Percentiles rank a stretch among this genome's conserved stretches.
phyloP scores from a whole-genome alignment of 1,139 yeast species.

The Kluyveromyces marxianus region DNA sequence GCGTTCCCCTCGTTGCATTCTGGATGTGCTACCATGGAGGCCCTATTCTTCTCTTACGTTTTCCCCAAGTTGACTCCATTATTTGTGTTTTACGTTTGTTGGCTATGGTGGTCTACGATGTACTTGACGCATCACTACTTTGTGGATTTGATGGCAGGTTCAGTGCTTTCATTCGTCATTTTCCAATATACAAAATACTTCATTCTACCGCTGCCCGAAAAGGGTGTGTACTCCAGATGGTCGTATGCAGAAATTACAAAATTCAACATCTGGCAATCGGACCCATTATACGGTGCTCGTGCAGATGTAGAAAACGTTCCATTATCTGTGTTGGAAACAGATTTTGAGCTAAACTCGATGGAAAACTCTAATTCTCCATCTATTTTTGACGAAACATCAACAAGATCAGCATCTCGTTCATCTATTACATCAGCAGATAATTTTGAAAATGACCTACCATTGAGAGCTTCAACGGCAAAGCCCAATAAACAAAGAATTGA shows the following conservation, averaged over 20 bases:
- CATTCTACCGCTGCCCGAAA: conserved; percentile 62
- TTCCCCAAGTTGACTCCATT: conserved; percentile 62
- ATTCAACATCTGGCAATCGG: conserved; percentile 28
- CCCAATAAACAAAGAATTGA: conserved; percentile 20
- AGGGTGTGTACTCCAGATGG: conserved; percentile 73
- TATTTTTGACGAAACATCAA: conserved; percentile 20
- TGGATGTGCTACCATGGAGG: conserved; percentile 91
- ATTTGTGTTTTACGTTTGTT: conserved; percentile 69
- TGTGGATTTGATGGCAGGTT: conserved; percentile 87
- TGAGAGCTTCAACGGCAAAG: conserved; percentile 18
- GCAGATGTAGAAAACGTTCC: conserved; percentile 28
- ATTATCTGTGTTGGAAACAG: conserved; percentile 17
- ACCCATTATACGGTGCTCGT: conserved; percentile 30
- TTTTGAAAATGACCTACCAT: conserved; percentile 14
- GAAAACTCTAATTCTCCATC: conserved; percentile 20
- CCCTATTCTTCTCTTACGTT: conserved; percentile 70
- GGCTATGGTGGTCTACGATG: conserved; percentile 99
- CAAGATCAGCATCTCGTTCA: conserved; percentile 23
- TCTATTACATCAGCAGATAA: conserved; percentile 29
- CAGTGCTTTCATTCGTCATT: conserved; percentile 62
- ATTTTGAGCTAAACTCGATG: conserved; percentile 18
- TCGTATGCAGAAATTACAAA: conserved; percentile 45
- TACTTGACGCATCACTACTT: conserved; percentile 93
- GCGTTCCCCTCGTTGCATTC: conserved; percentile 97
- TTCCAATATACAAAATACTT: conserved; percentile 68